phyloP scores from a whole-genome alignment of 2,329 filamentous ascomycete species.

The Penicillium sp. region DNA sequence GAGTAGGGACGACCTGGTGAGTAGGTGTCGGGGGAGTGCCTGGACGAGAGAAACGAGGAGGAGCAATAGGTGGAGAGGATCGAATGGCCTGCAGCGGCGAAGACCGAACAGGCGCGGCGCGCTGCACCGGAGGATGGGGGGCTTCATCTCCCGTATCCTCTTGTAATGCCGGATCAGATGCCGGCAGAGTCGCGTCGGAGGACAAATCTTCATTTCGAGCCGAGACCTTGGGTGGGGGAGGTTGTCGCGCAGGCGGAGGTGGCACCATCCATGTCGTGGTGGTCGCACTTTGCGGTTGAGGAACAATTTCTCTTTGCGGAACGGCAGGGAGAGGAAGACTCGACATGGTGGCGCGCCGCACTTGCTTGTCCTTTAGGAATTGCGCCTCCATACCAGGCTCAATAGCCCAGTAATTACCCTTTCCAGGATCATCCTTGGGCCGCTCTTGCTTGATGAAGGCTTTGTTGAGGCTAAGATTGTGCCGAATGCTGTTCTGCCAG shows the following conservation, averaged over 20 bases:
- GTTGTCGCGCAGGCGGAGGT: conserved; percentile 33
- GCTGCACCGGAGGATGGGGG: conserved; percentile 33
- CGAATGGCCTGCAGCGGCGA: conserved; percentile 68
- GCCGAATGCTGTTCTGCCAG: conserved; percentile 99
- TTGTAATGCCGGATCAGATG: conserved; percentile 68
- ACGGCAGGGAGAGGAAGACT: conserved; percentile 48
- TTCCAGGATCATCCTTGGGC: conserved; percentile 95
- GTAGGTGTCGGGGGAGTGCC: conserved; percentile 76
- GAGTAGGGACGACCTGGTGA: conserved; percentile 66
- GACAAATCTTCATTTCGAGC: conserved; percentile 62
- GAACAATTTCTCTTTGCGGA: conserved; percentile 38
- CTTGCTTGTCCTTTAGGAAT: conserved; percentile 85
- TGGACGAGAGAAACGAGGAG: conserved; percentile 62
- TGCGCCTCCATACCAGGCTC: conserved; percentile 85
- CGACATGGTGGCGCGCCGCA: conserved; percentile 54
- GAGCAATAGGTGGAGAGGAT: conserved; percentile 84
- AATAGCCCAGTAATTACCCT: conserved; percentile 97
- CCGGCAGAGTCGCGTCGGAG: conserved; percentile 77
- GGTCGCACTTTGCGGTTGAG: conserved; percentile 40
- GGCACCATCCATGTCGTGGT: conserved; percentile 46
- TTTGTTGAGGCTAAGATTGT: conserved; percentile 97
- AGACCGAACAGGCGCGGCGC: conserved; percentile 46
- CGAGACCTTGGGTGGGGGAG: conserved; percentile 31
- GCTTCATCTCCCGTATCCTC: conserved; percentile 59
- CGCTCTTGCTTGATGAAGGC: conserved; percentile 94